These are phyloP conservation scores for Eimeria falciformis DNA, from an alignment of 169 alveolate species.

Conservation along the genomic window DNA sequence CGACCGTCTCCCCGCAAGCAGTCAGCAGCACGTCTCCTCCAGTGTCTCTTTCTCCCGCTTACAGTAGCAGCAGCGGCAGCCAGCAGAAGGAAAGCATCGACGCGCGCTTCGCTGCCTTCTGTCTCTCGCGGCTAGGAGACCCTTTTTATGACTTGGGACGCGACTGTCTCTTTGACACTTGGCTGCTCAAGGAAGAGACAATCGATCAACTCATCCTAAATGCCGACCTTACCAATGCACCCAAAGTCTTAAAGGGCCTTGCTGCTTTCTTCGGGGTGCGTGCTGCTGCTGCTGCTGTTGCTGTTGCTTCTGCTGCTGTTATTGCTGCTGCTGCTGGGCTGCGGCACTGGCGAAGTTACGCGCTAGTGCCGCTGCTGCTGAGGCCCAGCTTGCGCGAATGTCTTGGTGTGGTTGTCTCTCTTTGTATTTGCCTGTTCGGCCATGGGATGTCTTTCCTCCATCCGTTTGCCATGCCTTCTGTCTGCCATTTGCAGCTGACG, in stretches of 20 bases:
- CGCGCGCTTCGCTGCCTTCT: not conserved
- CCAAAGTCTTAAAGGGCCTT: conserved; percentile 19
- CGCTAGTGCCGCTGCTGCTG: not conserved
- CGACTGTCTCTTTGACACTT: conserved; percentile 56
- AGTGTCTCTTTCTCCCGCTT: not conserved
- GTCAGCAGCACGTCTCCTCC: not conserved
- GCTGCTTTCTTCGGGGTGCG: conserved; percentile 65
- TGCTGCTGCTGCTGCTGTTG: not conserved
- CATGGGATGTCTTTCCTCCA: not conserved
- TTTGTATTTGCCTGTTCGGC: too few species aligned
- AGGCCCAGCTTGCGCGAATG: not conserved
- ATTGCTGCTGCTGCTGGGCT: not conserved
- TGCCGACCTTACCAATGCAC: conserved; percentile 35
- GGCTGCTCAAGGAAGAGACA: conserved; percentile 9
- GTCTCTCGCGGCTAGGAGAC: not conserved
- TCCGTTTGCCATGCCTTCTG: not conserved
- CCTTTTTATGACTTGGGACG: conserved; percentile 15
- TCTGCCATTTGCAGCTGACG: not conserved
- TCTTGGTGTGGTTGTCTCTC: not conserved
- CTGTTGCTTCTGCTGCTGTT: not conserved
- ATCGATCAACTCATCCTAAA: conserved; percentile 21
- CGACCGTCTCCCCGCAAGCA: not conserved
- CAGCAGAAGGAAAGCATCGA: not conserved
- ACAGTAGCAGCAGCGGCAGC: conserved; percentile 1
- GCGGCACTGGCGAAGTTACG: not conserved